phyloP scores from a whole-genome alignment of 805 yeast genomes.

The Wickerhamomyces canadensis region DNA sequence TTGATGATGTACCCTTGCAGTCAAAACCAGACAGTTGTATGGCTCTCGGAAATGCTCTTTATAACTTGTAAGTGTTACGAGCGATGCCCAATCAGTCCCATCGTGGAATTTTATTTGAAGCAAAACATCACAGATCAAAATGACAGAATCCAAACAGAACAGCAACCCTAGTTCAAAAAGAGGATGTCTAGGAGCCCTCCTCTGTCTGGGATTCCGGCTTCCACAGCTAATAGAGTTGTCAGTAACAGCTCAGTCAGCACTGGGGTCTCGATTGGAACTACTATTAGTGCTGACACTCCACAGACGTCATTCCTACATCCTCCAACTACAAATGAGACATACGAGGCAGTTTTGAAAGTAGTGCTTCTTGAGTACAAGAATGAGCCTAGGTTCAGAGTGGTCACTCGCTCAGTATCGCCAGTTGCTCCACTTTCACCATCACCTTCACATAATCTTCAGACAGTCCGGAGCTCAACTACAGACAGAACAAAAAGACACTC shows the following conservation, averaged over 20 bases:
- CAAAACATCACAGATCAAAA: not conserved
- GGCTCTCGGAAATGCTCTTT: too few relatives aligned
- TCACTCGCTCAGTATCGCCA: constrained; percentile 4
- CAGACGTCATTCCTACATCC: too few relatives aligned
- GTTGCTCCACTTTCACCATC: constrained; percentile 5
- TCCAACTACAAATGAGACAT: too few relatives aligned
- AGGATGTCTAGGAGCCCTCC: not conserved
- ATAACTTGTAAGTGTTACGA: too few relatives aligned
- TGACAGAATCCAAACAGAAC: not conserved
- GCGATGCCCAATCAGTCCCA: too few relatives aligned
- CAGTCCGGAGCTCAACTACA: constrained; percentile 15
- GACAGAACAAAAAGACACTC: constrained; percentile 23
- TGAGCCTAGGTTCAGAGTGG: constrained; percentile 53
- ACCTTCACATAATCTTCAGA: not conserved
- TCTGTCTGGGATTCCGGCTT: not conserved
- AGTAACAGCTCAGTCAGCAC: constrained; percentile 9
- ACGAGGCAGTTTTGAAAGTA: constrained; percentile 48
- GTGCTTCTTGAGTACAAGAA: constrained; percentile 54
- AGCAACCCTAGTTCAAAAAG: too few relatives aligned
- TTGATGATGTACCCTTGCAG: too few relatives aligned
- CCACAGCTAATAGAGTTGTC: constrained; percentile 1
- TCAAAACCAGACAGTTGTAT: not conserved
- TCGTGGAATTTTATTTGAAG: not conserved
- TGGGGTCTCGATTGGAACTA: constrained; percentile 9
- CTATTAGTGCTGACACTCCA: constrained; percentile 6